Evolutionary conservation across 2,329 filamentous ascomycete species (phyloP), one percentile per base, ranked within the genome.

Genomic region (Phialophora chinensis): DNA sequence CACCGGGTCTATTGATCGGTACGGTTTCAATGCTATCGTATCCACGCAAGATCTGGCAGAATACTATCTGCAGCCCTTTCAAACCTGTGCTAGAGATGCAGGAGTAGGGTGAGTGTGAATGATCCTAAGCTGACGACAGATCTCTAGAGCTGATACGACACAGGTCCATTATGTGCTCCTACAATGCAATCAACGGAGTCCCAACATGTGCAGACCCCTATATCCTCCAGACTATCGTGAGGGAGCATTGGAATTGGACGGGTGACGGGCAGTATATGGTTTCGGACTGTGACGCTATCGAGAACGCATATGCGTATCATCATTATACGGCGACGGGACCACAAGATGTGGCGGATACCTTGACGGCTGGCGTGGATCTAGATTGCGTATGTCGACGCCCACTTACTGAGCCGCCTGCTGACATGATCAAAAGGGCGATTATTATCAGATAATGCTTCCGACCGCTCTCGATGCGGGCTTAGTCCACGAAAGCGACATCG

Each of bases 1-100:
- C 64, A 83, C 82, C 77, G 72, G 76, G 38, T 75, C 75, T 2
- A 74, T 79, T 27, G 76, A 75, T n/a, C 78, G 84, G 7, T 89
- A 64, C 73, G 80, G 82, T 11, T 88, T 86, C 66, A 81, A 89
- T 73, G 83, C 87, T 6, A 60, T 60, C 8, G 84, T 89, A 55
- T 52, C 60, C 14, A 61, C 65, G 56, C 88, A 90, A 70, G 89
- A 91, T 67, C 77, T 91, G 3, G 82, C 84, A 0, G 88, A 90
- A 71, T 91, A 90, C 76, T 91, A 89, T 72, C 80, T 89, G 44
- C 87, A 86, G 0, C 84, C 87, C 0, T 91, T 91, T 77, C 80
- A 88, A 72, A 82, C 83, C 74, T 90, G 88, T 74, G 86, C 84
- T 56, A 80, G 84, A 7, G 85, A 88, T 72, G 82, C 83, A 2